Base-by-base conservation (phyloP, 345 rosid genomes). In the Brassica napus region DNA sequence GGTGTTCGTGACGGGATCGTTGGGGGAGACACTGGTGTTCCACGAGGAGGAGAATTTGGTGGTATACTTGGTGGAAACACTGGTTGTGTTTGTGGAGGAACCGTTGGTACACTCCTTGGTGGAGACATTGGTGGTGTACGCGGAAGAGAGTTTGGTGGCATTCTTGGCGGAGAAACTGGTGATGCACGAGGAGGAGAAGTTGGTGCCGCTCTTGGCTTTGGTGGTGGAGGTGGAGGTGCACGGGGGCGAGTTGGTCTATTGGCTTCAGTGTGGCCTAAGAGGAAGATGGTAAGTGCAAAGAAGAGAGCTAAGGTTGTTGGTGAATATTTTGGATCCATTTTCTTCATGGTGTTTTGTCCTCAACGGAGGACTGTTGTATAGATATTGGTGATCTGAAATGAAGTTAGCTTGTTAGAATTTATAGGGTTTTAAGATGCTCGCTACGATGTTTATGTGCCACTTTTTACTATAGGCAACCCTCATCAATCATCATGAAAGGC, bases 301-400 rank as follows among this genome's bases (percentile, higher is more conserved):
- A 77, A 37, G 23, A 77, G 42, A 55, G 65, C 32, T 39, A 63
- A 3, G 24, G 34, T 8, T 77, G 59, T 26, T 71, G 39, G 37
- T 21, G 59, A 11, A 77, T 55, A 64, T 64, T 54, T 71, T 16
- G 37, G 55, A 52, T 52, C 37, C 71, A 69, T 77, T 63, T 32
- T 62, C 23, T 24, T 31, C 24, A 35, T 9, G 18, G 30, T 32
- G 49, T 12, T 68, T 14, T 21, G 39, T 10, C 80, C 34, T 59
- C 16, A 8, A 60, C 6, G 18, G 35, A 68, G 54, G 52, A 69
- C 3, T 60, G 14, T 16, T 61, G 65, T 23, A 54, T 4, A 12
- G 49, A 9, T 65, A 55, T n/a, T 65, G 72, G 42, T 76, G 73
- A 55, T 30, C 1, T 16, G 8, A 55, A 42, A 3, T 18, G 61